Percentiles rank a stretch among this genome's conserved stretches.
Conservation (phyloP, 1,139 yeast genomes). For the Pichia sorboxylosa region DNA sequence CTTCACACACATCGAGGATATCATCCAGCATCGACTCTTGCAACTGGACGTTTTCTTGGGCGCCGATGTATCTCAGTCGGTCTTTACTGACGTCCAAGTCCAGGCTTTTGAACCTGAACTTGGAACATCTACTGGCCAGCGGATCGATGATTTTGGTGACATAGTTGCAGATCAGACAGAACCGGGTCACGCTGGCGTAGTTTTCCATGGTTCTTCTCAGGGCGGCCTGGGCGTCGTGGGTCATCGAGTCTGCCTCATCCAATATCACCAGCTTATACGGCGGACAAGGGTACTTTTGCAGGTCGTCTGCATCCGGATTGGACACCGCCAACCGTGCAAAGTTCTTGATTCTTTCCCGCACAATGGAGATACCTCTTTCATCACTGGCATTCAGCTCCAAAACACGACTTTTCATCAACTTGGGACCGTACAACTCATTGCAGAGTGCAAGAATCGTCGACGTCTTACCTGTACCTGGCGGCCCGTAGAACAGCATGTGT, state of each 20-base stretch:
- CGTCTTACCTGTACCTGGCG: slow-evolving; percentile 96
- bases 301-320: slow-evolving; percentile 59
- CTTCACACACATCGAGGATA: slow-evolving; percentile 59
- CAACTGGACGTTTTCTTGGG: slow-evolving; percentile 40
- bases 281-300: slow-evolving; percentile 78
- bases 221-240: slow-evolving; percentile 96
- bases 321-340: slow-evolving; percentile 86
- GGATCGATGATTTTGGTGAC: slow-evolving; percentile 96
- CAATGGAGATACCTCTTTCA: slow-evolving; percentile 89
- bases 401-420: slow-evolving; percentile 61
- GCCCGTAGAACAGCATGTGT: slow-evolving; percentile 93
- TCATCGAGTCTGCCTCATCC: slow-evolving; percentile 98
- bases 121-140: slow-evolving; percentile 88
- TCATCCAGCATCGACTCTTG: slow-evolving; percentile 42
- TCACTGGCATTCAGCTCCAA: slow-evolving; percentile 92
- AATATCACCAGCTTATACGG: slow-evolving; percentile 71
- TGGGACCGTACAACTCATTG: slow-evolving; percentile 70
- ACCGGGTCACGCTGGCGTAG: slow-evolving; percentile 81
- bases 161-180: slow-evolving; percentile 88
- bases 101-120: slow-evolving; percentile 76
- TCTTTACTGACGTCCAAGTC: slow-evolving; percentile 59
- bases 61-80: slow-evolving; percentile 53
- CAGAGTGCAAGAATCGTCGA: slow-evolving; percentile 86
- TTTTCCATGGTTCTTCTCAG: slow-evolving; percentile 94
- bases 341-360: slow-evolving; percentile 81